Base-by-base conservation (phyloP, 169 alveolate species). In the Plasmodium vivax region DNA sequence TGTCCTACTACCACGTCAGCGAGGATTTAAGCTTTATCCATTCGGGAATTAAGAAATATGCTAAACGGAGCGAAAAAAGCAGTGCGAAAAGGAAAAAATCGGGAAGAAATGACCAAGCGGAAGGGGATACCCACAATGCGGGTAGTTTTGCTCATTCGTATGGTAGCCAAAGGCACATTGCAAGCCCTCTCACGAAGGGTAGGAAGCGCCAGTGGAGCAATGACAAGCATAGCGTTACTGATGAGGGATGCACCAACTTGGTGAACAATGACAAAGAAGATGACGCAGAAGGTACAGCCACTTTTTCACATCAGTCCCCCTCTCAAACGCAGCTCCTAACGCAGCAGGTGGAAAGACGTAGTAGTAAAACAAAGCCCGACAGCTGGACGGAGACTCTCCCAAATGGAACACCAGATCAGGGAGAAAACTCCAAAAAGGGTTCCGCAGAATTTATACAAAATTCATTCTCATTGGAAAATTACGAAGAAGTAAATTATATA, bases 1-100 rank as follows among this genome's bases (percentile, higher is more conserved):
- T 77, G 19, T 75, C 93, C 47, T 84, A 72, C 34, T 45, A 73
- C 58, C 30, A 36, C 19, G 43, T 84, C 14, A 72, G 84, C n/a
- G 84, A 87, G 81, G 93, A 87, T 87, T 87, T 87, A 56, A 77
- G 93, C 5, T 87, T 87, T 87, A 56, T 87, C 14, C 93, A 87
- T 54, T 74, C 82, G 14, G 85, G 93, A 54, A 87, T 87, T 77
- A 87, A 87, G 23, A 87, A 87, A 54, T 87, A 87, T 45, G 74
- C 54, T 36, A 87, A 87, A 58, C 34, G 56, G 43, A 38, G 43
- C 51, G 83, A 73, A 84, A 36, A 12, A 43, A 84, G 32, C 36
- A 34, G 72, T 19, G 45, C 36, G 47, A 87, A 77, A 54, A 62
- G 54, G 34, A 85, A 75, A 54, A 38, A 83, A 7, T 32, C 79